phyloP scores from a whole-genome alignment of 2,329 filamentous ascomycete genomes.

The Paecilomyces sp. region DNA sequence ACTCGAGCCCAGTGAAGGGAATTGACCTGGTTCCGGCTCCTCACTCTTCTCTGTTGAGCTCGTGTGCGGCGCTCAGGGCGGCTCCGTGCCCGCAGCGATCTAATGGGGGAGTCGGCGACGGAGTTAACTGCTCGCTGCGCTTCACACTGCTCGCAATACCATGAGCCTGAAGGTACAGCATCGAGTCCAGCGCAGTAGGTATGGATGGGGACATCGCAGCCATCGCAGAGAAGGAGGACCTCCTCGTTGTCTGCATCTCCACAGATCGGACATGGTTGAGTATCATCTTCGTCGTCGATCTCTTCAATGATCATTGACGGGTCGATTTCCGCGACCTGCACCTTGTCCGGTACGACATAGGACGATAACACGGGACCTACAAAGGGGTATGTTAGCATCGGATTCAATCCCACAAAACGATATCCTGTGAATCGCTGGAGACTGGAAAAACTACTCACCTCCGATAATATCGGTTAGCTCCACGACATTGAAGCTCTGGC shows the following conservation, averaged over 20 bases:
- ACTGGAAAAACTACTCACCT: conserved; percentile 47
- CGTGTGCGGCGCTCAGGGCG: conserved; percentile 44
- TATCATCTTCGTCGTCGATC: conserved; percentile 57
- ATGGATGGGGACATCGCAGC: conserved; percentile 83
- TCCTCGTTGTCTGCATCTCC: conserved; percentile 74
- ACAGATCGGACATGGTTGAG: conserved; percentile 77
- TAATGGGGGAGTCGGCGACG: conserved; percentile 28
- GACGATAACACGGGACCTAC: conserved; percentile 51
- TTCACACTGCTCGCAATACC: conserved; percentile 85
- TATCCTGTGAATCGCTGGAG: conserved; percentile 19
- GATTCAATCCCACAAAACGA: background rate
- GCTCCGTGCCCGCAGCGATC: conserved; percentile 21
- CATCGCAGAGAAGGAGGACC: conserved; percentile 80
- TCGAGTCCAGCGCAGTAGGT: conserved; percentile 85
- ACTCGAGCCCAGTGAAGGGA: conserved; percentile 64
- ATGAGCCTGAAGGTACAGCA: conserved; percentile 65
- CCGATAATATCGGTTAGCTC: conserved; percentile 72
- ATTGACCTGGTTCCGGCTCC: conserved; percentile 33
- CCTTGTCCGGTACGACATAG: conserved; percentile 47
- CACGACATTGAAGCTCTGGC: conserved; percentile 83
- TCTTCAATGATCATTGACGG: conserved; percentile 65
- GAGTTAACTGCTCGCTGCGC: conserved; percentile 36
- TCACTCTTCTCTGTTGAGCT: conserved; percentile 35
- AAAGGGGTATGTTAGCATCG: conserved; percentile 31
- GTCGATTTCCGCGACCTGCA: conserved; percentile 78